Evolutionary conservation across 1,139 yeast species (phyloP).

Genomic region (Kodamaea sp.): DNA sequence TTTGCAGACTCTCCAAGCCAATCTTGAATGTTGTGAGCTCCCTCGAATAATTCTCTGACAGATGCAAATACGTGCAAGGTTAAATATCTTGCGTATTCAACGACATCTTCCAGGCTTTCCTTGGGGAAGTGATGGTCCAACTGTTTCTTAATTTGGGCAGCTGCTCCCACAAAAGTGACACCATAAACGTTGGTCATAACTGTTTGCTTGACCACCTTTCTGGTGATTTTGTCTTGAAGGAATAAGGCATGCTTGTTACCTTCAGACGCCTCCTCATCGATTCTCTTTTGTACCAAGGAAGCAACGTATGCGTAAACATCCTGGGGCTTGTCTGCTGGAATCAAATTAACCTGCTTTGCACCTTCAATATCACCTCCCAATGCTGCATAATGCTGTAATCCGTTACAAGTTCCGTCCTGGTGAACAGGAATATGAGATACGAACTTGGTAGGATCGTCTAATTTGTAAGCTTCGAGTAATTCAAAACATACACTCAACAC

Average conservation of each 20-base stretch:
- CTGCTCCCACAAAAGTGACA: conserved; percentile 92
- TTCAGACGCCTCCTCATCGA: conserved; percentile 59
- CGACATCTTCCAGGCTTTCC: conserved; percentile 43
- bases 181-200: conserved; percentile 99
- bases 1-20: conserved; percentile 92
- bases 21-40: conserved; percentile 94
- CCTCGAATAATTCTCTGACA: conserved; percentile 80
- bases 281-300: conserved; percentile 60
- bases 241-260: conserved; percentile 55
- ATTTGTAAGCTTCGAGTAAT: conserved; percentile 65
- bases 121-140: conserved; percentile 45
- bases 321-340: conserved; percentile 82
- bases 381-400: conserved; percentile 97
- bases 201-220: conserved; percentile 94
- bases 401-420: conserved; percentile 98
- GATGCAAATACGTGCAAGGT: conserved; percentile 81
- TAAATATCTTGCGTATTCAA: conserved; percentile 61
- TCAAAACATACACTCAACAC: conserved; percentile 86
- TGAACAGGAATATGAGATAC: conserved; percentile 87
- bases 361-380: conserved; percentile 96
- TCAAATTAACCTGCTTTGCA: conserved; percentile 86
- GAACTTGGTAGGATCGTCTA: conserved; percentile 72
- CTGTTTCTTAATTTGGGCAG: conserved; percentile 79
- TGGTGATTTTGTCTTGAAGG: conserved; percentile 63
- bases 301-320: conserved; percentile 91